These are phyloP conservation scores for Alternaria longipes DNA, from an alignment of 2,329 filamentous ascomycete species.

Conservation along the genomic window DNA sequence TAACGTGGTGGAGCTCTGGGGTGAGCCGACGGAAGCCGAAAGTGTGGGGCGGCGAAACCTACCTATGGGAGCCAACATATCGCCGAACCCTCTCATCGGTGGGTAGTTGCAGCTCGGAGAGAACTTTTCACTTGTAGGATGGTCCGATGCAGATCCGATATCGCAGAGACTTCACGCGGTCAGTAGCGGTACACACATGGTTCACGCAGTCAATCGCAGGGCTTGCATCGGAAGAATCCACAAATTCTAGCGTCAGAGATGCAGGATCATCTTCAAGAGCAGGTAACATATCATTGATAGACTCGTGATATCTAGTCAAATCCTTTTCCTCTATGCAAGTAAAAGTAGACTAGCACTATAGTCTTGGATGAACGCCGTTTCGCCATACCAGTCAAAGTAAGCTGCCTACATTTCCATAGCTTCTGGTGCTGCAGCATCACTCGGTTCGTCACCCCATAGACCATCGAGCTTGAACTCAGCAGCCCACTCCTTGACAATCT, in stretches of 20 bases:
- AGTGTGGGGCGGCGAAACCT: slow-evolving; percentile 30
- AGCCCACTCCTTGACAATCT: slow-evolving; percentile 92
- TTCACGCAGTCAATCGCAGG: slow-evolving; percentile 10
- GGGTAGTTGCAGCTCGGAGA: slow-evolving; percentile 8
- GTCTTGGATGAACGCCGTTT: slow-evolving; percentile 19
- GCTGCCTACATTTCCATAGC: slow-evolving; percentile 46
- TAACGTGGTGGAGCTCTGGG: slow-evolving; percentile 25
- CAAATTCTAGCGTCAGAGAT: not conserved
- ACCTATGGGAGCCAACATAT: slow-evolving; percentile 15
- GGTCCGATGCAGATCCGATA: slow-evolving; percentile 38
- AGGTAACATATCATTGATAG: slow-evolving; percentile 21
- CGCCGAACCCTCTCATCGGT: slow-evolving; percentile 17
- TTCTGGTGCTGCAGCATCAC: slow-evolving; percentile 45
- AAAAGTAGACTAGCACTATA: slow-evolving; percentile 7
- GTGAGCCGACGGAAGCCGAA: slow-evolving; percentile 36
- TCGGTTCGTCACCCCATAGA: slow-evolving; percentile 77
- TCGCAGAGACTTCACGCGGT: slow-evolving; percentile 28
- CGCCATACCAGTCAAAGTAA: slow-evolving; percentile 13
- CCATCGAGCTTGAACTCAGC: slow-evolving; percentile 95
- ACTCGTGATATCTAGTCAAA: slow-evolving; percentile 22
- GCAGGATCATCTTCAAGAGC: slow-evolving; percentile 3
- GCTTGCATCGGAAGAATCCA: slow-evolving; percentile 14
- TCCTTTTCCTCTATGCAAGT: slow-evolving; percentile 11
- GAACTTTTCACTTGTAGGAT: slow-evolving; percentile 11
- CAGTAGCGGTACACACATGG: slow-evolving; percentile 30